Percentiles rank a stretch among this genome's conserved stretches.
Evolutionary conservation across 257 asterid genomes (phyloP).

Genomic region (Anisodus tanguticus): DNA sequence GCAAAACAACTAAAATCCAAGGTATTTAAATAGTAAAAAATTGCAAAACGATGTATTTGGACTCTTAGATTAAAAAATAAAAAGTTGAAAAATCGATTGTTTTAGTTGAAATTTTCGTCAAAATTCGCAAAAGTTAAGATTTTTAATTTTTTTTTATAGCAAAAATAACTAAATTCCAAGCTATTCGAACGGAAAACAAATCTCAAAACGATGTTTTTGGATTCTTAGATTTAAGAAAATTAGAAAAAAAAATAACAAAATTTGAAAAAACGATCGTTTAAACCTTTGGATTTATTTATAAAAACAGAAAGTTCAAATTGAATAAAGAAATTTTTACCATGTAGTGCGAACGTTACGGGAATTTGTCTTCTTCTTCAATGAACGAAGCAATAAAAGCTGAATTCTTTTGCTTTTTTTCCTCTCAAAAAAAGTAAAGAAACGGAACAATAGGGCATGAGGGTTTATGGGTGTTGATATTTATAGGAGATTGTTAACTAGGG

Average conservation of each 20-base stretch:
- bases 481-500: not conserved
- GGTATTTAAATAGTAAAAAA: too few species aligned
- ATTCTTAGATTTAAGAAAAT: not conserved
- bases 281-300: not conserved
- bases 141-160: not conserved
- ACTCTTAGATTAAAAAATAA: not conserved
- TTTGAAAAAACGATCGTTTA: not conserved
- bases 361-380: slow-evolving; percentile 27
- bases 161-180: not conserved
- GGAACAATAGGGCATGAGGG: not conserved
- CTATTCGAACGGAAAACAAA: not conserved
- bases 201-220: not conserved
- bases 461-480: not conserved
- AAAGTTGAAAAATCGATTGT: not conserved
- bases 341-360: slow-evolving; percentile 1
- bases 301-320: not conserved
- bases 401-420: not conserved
- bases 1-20: too few species aligned
- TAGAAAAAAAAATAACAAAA: too few species aligned
- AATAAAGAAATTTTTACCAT: not conserved
- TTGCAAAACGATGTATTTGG: too few species aligned
- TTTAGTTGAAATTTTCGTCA: not conserved
- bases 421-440: not conserved
- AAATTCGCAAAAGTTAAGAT: not conserved
- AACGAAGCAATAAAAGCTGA: not conserved